These are phyloP conservation scores for Tranzscheliella williamsii DNA, from an alignment of 1,284 basidiomycete species.

Conservation along the genomic window DNA sequence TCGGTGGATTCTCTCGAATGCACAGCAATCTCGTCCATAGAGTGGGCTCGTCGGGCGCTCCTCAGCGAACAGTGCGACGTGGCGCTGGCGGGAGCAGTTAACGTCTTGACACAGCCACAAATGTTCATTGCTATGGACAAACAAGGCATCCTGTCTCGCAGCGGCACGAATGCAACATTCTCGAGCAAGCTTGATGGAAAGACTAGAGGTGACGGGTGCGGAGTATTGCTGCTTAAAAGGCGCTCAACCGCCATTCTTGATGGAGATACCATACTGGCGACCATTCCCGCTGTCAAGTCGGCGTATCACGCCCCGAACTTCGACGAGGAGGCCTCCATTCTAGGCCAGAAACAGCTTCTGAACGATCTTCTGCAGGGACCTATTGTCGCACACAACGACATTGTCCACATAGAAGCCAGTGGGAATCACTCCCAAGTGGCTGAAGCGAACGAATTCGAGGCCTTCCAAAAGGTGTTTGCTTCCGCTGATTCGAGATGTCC, in stretches of 20 bases:
- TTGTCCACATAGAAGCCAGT: constrained; percentile 37
- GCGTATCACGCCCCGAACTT: constrained; percentile 4
- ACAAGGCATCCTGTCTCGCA: constrained; percentile 24
- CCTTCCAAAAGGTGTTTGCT: constrained; percentile 8
- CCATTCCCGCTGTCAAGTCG: constrained; percentile 15
- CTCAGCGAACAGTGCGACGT: constrained; percentile 38
- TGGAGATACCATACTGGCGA: constrained; percentile 35
- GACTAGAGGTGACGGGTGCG: constrained; percentile 42
- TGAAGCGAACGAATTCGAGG: constrained; percentile 33
- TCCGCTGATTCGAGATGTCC: neutral
- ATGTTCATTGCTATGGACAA: constrained; percentile 47
- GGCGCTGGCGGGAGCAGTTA: constrained; percentile 35
- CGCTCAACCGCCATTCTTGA: constrained; percentile 36
- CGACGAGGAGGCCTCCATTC: neutral
- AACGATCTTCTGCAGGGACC: neutral
- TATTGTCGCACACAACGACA: neutral
- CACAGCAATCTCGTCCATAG: constrained; percentile 26
- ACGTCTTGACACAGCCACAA: constrained; percentile 31
- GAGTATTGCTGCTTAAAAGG: constrained; percentile 37
- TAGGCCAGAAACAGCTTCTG: constrained; percentile 9
- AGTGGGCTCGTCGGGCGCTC: constrained; percentile 31
- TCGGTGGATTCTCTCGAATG: constrained; percentile 37
- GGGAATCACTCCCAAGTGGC: constrained; percentile 17
- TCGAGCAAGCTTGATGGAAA: constrained; percentile 22
- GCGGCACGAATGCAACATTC: constrained; percentile 27